A percentile compares a stretch with the other conserved stretches of the same genome.
phyloP scores from a whole-genome alignment of 345 rosid genomes.

The Salix suchowensis region DNA sequence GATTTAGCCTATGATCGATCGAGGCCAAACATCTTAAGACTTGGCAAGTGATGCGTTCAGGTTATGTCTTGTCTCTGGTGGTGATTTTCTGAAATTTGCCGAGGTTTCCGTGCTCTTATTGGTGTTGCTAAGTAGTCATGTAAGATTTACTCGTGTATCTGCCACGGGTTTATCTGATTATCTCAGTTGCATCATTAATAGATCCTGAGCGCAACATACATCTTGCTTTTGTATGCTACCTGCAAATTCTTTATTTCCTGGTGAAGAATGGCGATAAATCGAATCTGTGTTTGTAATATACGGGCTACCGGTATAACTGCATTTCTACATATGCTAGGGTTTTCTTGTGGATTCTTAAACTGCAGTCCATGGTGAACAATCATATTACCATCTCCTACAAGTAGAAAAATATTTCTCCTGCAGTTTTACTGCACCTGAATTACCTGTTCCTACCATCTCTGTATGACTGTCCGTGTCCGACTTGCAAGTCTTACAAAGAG shows the following conservation, averaged over 20 bases:
- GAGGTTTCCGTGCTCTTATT: background rate
- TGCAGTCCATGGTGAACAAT: background rate
- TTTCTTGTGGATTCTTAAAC: background rate
- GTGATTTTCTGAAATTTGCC: background rate
- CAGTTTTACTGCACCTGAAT: background rate
- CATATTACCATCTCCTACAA: background rate
- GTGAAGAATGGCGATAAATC: background rate
- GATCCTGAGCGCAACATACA: background rate
- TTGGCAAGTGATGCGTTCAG: conserved; percentile 1
- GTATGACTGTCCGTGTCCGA: background rate
- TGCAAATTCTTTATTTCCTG: background rate
- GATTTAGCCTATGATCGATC: background rate
- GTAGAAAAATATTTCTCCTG: background rate
- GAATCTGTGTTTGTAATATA: background rate
- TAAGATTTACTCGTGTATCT: conserved; percentile 2
- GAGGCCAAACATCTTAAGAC: conserved; percentile 1
- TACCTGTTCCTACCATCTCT: background rate
- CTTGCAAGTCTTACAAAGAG: background rate
- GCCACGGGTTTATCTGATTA: background rate
- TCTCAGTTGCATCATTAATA: background rate
- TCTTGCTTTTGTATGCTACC: background rate
- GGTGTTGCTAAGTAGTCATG: conserved; percentile 3
- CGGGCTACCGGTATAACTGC: background rate
- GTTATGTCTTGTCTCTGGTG: conserved; percentile 3
- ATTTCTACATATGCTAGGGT: background rate